These are phyloP conservation scores for Trichoderma gamsii DNA, from an alignment of 495 filamentous ascomycete genomes.

Conservation along the genomic window DNA sequence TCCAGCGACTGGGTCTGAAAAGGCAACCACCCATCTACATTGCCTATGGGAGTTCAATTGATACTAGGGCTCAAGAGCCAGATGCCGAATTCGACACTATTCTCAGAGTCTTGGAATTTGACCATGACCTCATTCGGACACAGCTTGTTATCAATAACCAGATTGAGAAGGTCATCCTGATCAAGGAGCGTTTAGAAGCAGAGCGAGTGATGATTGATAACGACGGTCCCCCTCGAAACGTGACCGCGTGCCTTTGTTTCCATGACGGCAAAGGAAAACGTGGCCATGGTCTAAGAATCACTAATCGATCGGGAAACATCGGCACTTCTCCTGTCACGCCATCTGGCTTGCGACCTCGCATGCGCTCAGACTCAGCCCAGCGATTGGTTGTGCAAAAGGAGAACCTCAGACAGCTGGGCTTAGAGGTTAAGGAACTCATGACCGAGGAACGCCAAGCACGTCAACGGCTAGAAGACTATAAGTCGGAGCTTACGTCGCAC, in stretches of 20 bases:
- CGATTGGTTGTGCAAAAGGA: slow-evolving; percentile 53
- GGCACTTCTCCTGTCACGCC: slow-evolving; percentile 29
- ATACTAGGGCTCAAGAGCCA: slow-evolving; percentile 65
- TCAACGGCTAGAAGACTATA: slow-evolving; percentile 50
- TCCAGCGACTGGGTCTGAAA: slow-evolving; percentile 50
- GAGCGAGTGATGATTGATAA: slow-evolving; percentile 63
- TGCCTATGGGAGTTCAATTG: slow-evolving; percentile 50
- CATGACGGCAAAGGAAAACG: slow-evolving; percentile 41
- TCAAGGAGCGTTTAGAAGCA: slow-evolving; percentile 60
- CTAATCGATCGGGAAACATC: slow-evolving; percentile 44
- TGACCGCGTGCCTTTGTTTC: slow-evolving; percentile 62
- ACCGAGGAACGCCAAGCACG: slow-evolving; percentile 42
- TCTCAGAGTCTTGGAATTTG: slow-evolving; percentile 72
- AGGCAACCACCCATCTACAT: slow-evolving; percentile 58
- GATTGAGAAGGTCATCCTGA: slow-evolving; percentile 80
- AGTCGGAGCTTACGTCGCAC: slow-evolving; percentile 52
- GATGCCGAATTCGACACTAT: slow-evolving; percentile 66
- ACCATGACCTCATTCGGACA: slow-evolving; percentile 68
- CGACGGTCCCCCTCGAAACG: slow-evolving; percentile 53
- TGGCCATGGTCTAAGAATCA: slow-evolving; percentile 59
- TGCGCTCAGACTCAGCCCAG: slow-evolving; percentile 70
- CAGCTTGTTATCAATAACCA: slow-evolving; percentile 75
- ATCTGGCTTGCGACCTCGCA: slow-evolving; percentile 48
- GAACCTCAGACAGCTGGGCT: slow-evolving; percentile 35
- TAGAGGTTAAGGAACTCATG: slow-evolving; percentile 34